Conservation (phyloP, 148 eudicot genomes). For the Rhododendron vialii region DNA sequence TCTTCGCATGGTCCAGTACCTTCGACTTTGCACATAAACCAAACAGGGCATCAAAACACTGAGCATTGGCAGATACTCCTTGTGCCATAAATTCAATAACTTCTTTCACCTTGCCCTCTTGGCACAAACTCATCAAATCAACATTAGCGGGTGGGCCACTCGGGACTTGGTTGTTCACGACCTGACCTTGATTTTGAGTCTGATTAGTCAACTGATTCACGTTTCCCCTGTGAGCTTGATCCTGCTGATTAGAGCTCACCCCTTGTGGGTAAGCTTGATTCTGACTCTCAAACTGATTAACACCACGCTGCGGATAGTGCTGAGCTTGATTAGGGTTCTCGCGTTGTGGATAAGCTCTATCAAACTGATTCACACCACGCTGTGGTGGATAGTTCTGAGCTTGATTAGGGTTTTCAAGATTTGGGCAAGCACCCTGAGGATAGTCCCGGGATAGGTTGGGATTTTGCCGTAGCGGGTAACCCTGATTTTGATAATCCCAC, state of each 20-base stretch:
- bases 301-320: neutral
- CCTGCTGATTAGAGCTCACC: slow-evolving; percentile 16
- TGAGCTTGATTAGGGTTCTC: no score
- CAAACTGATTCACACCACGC: slow-evolving; percentile 25
- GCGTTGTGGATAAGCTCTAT: slow-evolving; percentile 16
- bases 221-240: no score
- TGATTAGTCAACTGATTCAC: slow-evolving; percentile 9
- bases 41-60: slow-evolving; percentile 55
- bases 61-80: slow-evolving; percentile 51
- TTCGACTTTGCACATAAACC: slow-evolving; percentile 55
- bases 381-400: slow-evolving; percentile 15
- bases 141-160: slow-evolving; percentile 25
- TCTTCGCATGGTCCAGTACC: slow-evolving; percentile 19
- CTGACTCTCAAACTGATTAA: neutral
- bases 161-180: slow-evolving; percentile 15
- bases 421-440: slow-evolving; percentile 16
- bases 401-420: slow-evolving; percentile 24
- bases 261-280: slow-evolving; percentile 12
- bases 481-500: slow-evolving; percentile 25
- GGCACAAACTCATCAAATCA: slow-evolving; percentile 54
- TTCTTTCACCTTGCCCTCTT: slow-evolving; percentile 71
- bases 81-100: slow-evolving; percentile 52
- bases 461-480: slow-evolving; percentile 21
- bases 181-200: slow-evolving; percentile 20
- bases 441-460: slow-evolving; percentile 20